Evolutionary conservation across 148 eudicot genomes (phyloP).

Genomic region (Rhododendron simsii): DNA sequence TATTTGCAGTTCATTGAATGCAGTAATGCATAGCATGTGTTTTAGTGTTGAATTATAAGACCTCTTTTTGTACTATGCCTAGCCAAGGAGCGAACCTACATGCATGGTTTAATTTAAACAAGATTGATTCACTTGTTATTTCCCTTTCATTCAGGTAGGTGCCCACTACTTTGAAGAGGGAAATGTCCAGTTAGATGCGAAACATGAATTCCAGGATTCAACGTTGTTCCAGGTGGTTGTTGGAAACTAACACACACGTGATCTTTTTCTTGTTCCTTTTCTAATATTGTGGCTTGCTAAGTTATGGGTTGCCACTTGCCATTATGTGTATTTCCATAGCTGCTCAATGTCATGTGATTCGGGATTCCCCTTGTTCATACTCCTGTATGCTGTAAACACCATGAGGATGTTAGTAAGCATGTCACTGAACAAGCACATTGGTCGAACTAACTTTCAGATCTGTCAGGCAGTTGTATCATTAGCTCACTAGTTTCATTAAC

Average conservation of each 20-base stretch:
- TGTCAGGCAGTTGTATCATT: not conserved
- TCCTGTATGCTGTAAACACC: not conserved
- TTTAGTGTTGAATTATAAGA: not conserved
- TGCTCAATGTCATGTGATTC: not conserved
- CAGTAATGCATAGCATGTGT: not conserved
- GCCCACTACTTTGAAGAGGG: conserved; percentile 99
- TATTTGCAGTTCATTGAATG: conserved; percentile 4
- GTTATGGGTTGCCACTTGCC: not conserved
- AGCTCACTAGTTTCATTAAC: not conserved
- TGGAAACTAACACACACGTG: not conserved
- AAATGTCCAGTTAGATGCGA: conserved; percentile 93
- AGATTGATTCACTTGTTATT: not conserved
- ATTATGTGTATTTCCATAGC: not conserved
- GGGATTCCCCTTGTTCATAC: not conserved
- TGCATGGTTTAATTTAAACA: not conserved
- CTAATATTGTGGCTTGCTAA: not conserved
- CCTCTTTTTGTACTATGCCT: not conserved
- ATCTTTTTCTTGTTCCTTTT: not conserved
- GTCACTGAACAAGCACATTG: not conserved
- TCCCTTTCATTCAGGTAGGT: conserved; percentile 55
- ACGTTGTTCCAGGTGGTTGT: conserved; percentile 73
- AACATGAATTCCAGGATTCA: conserved; percentile 85
- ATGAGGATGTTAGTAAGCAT: not conserved
- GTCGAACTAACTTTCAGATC: not conserved
- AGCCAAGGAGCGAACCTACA: not conserved